phyloP scores from a whole-genome alignment of 495 filamentous ascomycete species.

The Cladorrhinum samala region DNA sequence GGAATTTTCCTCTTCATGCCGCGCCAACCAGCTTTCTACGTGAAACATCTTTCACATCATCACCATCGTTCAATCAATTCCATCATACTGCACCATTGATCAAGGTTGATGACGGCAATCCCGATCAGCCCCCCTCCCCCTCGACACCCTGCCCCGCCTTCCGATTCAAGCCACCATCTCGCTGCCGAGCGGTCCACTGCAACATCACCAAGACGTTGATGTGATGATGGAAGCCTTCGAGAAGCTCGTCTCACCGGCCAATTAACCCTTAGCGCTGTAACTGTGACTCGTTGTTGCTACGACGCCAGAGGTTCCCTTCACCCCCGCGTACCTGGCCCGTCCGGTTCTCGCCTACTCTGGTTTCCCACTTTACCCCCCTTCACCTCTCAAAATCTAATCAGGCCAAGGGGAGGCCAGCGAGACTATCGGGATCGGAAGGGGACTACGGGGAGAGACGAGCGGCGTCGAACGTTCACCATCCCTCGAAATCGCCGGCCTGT shows the following conservation, averaged over 20 bases:
- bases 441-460: too few relatives aligned
- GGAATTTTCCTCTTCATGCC: neutral
- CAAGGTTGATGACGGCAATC: slow-evolving; percentile 5
- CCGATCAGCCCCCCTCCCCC: slow-evolving; percentile 5
- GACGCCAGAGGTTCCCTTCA: neutral
- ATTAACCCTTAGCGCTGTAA: slow-evolving; percentile 1
- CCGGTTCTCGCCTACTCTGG: too few relatives aligned
- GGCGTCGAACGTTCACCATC: neutral
- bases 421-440: too few relatives aligned
- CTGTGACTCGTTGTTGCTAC: neutral
- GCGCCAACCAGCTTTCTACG: neutral
- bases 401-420: too few relatives aligned
- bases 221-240: slow-evolving; percentile 6
- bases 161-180: neutral
- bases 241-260: neutral
- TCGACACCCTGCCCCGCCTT: neutral
- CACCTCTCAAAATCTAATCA: too few relatives aligned
- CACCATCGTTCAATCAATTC: neutral
- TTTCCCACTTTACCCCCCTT: too few relatives aligned
- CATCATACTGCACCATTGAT: neutral
- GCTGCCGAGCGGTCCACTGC: neutral
- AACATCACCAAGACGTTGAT: neutral
- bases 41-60: slow-evolving; percentile 6
- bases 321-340: neutral
- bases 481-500: neutral